Conservation (phyloP, 2,329 filamentous ascomycete species). For the Periconia digitata region DNA sequence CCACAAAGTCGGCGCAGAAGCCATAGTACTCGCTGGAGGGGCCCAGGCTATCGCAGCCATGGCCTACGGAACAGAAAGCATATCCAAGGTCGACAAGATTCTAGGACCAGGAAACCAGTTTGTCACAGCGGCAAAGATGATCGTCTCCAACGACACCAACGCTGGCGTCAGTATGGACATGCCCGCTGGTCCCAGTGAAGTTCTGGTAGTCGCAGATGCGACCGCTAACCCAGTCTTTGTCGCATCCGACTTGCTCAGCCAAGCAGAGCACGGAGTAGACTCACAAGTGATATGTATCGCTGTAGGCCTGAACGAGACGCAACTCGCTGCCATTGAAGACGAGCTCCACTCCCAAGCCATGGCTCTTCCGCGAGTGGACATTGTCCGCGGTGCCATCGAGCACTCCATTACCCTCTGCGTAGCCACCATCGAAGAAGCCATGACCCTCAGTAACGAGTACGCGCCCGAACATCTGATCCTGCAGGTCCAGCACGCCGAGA, state of each 20-base stretch:
- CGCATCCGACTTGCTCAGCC: constrained; percentile 88
- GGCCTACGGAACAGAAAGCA: constrained; percentile 93
- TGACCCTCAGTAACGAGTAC: constrained; percentile 86
- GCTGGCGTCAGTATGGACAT: constrained; percentile 96
- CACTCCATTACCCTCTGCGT: constrained; percentile 88
- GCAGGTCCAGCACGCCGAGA: constrained; percentile 76
- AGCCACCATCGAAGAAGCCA: constrained; percentile 73
- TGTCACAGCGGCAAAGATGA: constrained; percentile 97
- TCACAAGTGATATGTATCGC: constrained; percentile 93
- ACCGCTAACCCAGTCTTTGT: constrained; percentile 91
- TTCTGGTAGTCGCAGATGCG: constrained; percentile 91
- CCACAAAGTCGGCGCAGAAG: constrained; percentile 94
- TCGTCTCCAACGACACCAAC: constrained; percentile 94
- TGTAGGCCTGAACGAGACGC: constrained; percentile 71
- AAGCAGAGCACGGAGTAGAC: constrained; percentile 95
- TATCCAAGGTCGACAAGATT: constrained; percentile 98
- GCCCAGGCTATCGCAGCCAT: constrained; percentile 95
- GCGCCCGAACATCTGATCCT: constrained; percentile 96
- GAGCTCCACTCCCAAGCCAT: constrained; percentile 86
- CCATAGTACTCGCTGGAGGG: constrained; percentile 92
- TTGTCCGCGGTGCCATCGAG: constrained; percentile 84
- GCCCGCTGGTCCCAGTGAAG: constrained; percentile 95
- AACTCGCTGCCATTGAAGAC: constrained; percentile 83
- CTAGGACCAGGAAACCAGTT: constrained; percentile 97
- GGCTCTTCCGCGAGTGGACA: constrained; percentile 85